A percentile compares a stretch with the other conserved stretches of the same genome.
Conservation (phyloP, 257 asterid species). For the Coffea eugenioides region DNA sequence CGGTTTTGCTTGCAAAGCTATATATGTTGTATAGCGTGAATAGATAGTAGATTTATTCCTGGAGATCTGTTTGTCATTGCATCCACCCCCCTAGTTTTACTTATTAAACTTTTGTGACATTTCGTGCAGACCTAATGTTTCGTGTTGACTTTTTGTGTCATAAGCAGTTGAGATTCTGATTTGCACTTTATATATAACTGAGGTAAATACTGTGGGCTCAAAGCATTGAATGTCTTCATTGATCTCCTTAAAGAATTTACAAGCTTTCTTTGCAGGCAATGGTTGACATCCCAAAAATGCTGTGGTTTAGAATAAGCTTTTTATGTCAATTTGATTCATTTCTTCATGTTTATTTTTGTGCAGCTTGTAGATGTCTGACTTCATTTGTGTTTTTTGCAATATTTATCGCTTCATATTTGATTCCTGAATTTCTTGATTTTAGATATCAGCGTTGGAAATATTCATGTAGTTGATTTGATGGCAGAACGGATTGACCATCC, state of each 20-base stretch:
- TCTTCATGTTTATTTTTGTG: neutral
- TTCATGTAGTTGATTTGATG: conserved; percentile 34
- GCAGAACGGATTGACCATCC: conserved; percentile 91
- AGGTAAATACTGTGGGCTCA: neutral
- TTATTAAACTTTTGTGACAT: neutral
- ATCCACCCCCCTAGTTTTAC: neutral
- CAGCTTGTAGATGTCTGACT: neutral
- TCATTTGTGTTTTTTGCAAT: neutral
- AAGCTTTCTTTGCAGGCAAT: neutral
- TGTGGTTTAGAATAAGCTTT: neutral
- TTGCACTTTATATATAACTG: neutral
- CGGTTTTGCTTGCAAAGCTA: too few species aligned
- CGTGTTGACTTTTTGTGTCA: neutral
- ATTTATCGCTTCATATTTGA: neutral
- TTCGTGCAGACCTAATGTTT: neutral
- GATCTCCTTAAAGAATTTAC: neutral
- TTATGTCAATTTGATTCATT: neutral
- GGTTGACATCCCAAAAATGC: neutral
- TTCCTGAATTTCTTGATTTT: neutral
- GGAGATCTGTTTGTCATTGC: neutral
- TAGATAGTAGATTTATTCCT: neutral
- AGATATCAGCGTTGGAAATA: neutral
- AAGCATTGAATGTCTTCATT: too few species aligned
- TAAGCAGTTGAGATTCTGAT: neutral
- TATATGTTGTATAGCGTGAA: too few species aligned